These are phyloP conservation scores for Albizia julibrissin DNA, from an alignment of 306 rosid species.

Conservation along the genomic window DNA sequence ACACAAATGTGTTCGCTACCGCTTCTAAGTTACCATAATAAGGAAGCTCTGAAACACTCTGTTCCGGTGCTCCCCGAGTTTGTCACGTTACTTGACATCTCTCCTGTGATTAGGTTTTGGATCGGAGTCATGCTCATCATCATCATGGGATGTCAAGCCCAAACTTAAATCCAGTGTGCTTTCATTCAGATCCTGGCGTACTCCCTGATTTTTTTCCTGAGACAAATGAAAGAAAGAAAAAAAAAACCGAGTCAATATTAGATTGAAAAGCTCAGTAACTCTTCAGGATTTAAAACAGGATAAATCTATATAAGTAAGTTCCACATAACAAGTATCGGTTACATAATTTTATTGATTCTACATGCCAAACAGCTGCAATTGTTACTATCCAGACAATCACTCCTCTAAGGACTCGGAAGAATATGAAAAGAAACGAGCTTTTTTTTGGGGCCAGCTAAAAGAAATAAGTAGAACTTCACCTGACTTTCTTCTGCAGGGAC, in stretches of 20 bases:
- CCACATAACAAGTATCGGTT: neutral
- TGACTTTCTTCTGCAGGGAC: constrained; percentile 87
- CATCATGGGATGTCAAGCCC: constrained; percentile 75
- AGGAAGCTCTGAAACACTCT: constrained; percentile 19
- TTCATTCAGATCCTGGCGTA: constrained; percentile 93
- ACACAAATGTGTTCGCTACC: constrained; percentile 26
- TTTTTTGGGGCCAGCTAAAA: constrained; percentile 9
- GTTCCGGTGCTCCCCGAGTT: constrained; percentile 10
- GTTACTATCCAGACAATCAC: neutral
- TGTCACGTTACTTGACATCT: constrained; percentile 48
- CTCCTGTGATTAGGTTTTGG: constrained; percentile 55
- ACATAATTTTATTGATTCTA: neutral
- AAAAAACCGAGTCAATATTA: constrained; percentile 21
- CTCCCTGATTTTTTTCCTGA: constrained; percentile 64
- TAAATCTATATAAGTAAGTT: constrained; percentile 10
- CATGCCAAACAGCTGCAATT: neutral
- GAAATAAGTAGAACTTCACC: constrained; percentile 44
- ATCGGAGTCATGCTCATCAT: constrained; percentile 53
- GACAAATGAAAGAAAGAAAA: constrained; percentile 38
- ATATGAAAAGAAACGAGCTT: constrained; percentile 2
- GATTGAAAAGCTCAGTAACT: constrained; percentile 20
- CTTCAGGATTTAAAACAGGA: constrained; percentile 7
- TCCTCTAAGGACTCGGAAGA: constrained; percentile 10
- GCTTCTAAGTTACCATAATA: constrained; percentile 27
- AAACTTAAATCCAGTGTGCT: constrained; percentile 90